A percentile compares a stretch with the other conserved stretches of the same genome.
Evolutionary conservation across 306 rosid genomes (phyloP).

Genomic region (Ziziphus jujuba): DNA sequence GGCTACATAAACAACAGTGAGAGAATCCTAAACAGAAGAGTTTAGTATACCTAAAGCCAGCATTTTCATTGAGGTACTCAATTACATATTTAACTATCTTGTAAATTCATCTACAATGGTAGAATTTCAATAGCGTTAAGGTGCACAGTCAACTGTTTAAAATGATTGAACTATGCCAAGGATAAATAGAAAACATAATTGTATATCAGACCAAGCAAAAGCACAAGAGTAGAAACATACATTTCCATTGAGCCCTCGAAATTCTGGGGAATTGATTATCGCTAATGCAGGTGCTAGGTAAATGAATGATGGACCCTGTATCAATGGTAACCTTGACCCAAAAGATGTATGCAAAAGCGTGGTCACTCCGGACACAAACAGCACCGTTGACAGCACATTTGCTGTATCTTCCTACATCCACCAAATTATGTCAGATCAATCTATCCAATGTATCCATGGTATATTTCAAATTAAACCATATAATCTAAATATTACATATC

Average conservation of each 20-base stretch:
- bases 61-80: not conserved
- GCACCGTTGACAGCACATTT: slow-evolving; percentile 86
- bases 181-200: slow-evolving; percentile 11
- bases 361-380: slow-evolving; percentile 81
- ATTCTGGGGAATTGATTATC: slow-evolving; percentile 84
- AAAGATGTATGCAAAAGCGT: slow-evolving; percentile 81
- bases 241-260: slow-evolving; percentile 78
- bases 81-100: not conserved
- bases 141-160: not conserved
- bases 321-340: slow-evolving; percentile 93
- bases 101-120: too few relatives aligned
- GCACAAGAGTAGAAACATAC: slow-evolving; percentile 44
- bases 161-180: not conserved
- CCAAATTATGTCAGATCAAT: slow-evolving; percentile 57
- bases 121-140: not conserved
- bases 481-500: not conserved
- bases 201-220: slow-evolving; percentile 12
- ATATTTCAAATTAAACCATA: slow-evolving; percentile 8
- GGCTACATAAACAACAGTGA: not conserved
- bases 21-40: not conserved
- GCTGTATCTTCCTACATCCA: slow-evolving; percentile 85
- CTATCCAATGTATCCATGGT: slow-evolving; percentile 24
- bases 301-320: slow-evolving; percentile 95
- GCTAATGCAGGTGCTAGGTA: slow-evolving; percentile 84
- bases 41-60: not conserved